A percentile compares a stretch with the other conserved stretches of the same genome.
phyloP scores from a whole-genome alignment of 129 eudicot species.

The Chrysanthemum lavandulifolium region DNA sequence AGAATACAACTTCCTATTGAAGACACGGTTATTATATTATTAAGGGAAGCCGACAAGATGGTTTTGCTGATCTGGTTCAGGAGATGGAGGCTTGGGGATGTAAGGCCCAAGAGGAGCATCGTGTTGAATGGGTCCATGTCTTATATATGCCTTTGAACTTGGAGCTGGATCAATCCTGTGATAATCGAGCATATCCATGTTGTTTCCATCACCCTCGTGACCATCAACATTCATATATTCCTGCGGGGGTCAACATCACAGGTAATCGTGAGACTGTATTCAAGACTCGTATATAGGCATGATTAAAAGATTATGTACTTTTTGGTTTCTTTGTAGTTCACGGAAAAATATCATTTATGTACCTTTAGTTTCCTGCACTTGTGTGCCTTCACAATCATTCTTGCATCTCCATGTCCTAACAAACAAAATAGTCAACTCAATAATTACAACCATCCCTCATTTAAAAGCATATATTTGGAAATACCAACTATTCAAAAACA shows the following conservation, averaged over 20 bases:
- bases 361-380: slow-evolving; percentile 27
- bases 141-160: slow-evolving; percentile 59
- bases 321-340: not conserved
- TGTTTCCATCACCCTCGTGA: slow-evolving; percentile 22
- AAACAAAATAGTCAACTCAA: not conserved
- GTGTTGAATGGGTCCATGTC: slow-evolving; percentile 72
- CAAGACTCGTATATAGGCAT: not conserved
- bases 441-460: not conserved
- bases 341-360: not conserved
- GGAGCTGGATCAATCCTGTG: slow-evolving; percentile 66
- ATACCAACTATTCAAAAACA: not conserved
- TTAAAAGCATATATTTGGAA: not conserved
- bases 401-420: slow-evolving; percentile 27
- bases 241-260: slow-evolving; percentile 26
- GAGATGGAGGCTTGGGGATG: slow-evolving; percentile 68
- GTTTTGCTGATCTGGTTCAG: slow-evolving; percentile 28
- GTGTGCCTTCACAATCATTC: slow-evolving; percentile 53
- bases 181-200: slow-evolving; percentile 57
- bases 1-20: not conserved
- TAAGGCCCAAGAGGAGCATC: slow-evolving; percentile 72
- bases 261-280: too few species aligned
- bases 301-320: not conserved
- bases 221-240: slow-evolving; percentile 16
- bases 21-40: not conserved
- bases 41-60: slow-evolving; percentile 30